phyloP scores from a whole-genome alignment of 345 rosid species.

The Linum usitatissimum region DNA sequence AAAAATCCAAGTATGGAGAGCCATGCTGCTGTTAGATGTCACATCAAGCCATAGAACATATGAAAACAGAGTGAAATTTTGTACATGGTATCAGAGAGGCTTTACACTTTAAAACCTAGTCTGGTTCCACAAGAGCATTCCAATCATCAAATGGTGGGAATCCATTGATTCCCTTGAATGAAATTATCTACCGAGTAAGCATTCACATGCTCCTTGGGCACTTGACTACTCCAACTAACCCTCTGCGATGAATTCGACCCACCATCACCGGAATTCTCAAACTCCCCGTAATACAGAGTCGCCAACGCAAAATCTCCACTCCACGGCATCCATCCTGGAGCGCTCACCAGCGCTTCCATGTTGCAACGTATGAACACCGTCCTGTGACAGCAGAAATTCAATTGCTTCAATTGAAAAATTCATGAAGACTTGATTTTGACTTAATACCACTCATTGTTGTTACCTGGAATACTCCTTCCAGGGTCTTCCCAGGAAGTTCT shows the following conservation, averaged over 20 bases:
- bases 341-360: constrained; percentile 42
- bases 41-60: too few species aligned
- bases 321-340: constrained; percentile 83
- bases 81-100: too few species aligned
- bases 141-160: constrained; percentile 18
- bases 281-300: constrained; percentile 84
- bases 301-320: constrained; percentile 54
- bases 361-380: constrained; percentile 53
- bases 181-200: constrained; percentile 62
- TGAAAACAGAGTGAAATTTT: too few species aligned
- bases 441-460: too few species aligned
- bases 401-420: too few species aligned
- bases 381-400: constrained; percentile 12
- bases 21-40: too few species aligned
- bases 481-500: constrained; percentile 72
- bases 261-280: constrained; percentile 54
- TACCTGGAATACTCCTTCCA: constrained; percentile 78
- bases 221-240: constrained; percentile 64
- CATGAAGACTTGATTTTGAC: too few species aligned
- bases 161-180: constrained; percentile 81
- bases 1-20: too few species aligned
- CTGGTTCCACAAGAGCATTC: neutral
- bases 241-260: constrained; percentile 34
- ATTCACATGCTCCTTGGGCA: constrained; percentile 42
- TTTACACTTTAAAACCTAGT: too few species aligned